Conservation (phyloP, 208 protist species). For the Leishmania arabica region DNA sequence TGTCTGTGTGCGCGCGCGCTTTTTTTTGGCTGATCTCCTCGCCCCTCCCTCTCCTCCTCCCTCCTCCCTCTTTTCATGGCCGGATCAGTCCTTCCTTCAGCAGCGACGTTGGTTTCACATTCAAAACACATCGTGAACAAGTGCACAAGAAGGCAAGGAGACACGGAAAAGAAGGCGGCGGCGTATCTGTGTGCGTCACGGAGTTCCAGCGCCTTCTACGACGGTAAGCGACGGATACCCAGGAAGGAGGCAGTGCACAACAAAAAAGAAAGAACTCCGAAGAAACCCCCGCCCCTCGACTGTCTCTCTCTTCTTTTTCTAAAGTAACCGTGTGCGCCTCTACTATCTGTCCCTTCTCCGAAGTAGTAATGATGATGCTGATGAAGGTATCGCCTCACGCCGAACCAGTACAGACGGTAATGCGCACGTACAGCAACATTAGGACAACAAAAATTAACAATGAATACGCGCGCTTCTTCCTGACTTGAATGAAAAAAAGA, state of each 20-base stretch:
- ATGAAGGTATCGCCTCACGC: not conserved
- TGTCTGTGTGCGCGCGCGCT: not conserved
- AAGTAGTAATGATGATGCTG: not conserved
- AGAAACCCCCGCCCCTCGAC: not conserved
- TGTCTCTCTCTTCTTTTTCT: not conserved
- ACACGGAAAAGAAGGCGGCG: not conserved
- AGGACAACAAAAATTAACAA: not conserved
- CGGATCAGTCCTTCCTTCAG: not conserved
- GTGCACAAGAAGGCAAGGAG: not conserved
- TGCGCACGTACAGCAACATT: not conserved
- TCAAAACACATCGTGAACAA: not conserved
- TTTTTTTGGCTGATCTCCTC: not conserved
- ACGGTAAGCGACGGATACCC: not conserved
- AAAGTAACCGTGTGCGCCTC: not conserved
- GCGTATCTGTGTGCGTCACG: not conserved
- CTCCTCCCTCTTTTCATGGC: not conserved
- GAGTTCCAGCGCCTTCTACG: not conserved
- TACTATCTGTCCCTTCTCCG: not conserved
- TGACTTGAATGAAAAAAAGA: not conserved
- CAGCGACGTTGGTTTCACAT: not conserved
- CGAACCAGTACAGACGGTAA: not conserved
- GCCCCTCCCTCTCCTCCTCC: too few relatives aligned
- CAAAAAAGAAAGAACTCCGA: not conserved
- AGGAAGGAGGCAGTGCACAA: not conserved
- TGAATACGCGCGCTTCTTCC: not conserved